These are phyloP conservation scores for Cutaneotrichosporon cavernicola DNA, from an alignment of 1,284 basidiomycete species.

Conservation along the genomic window DNA sequence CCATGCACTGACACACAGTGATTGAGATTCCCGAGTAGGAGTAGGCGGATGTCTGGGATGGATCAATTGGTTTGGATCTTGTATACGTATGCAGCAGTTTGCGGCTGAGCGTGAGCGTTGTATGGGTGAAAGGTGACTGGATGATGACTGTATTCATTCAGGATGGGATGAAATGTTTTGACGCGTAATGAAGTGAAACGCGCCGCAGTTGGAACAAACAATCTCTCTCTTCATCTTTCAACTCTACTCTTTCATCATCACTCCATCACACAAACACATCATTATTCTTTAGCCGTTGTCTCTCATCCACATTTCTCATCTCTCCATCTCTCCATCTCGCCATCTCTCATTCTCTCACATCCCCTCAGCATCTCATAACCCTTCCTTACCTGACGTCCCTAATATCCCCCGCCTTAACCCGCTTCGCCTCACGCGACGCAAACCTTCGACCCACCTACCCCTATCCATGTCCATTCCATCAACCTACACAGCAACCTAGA, in stretches of 20 bases:
- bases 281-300: neutral
- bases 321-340: no score
- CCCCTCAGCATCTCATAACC: neutral
- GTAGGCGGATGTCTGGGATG: neutral
- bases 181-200: neutral
- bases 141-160: neutral
- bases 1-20: constrained; percentile 14
- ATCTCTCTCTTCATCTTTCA: no score
- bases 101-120: neutral
- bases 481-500: neutral
- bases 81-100: constrained; percentile 9
- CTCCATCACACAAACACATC: no score
- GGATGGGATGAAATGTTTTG: neutral
- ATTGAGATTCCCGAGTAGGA: constrained; percentile 29
- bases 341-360: neutral
- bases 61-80: constrained; percentile 6
- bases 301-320: neutral
- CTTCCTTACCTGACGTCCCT: neutral
- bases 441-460: neutral
- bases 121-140: neutral
- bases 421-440: neutral
- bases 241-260: no score
- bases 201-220: no score
- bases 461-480: neutral
- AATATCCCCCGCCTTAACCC: neutral